Evolutionary conservation across 2,329 filamentous ascomycete species (phyloP).

Genomic region (Cladophialophora exuberans): DNA sequence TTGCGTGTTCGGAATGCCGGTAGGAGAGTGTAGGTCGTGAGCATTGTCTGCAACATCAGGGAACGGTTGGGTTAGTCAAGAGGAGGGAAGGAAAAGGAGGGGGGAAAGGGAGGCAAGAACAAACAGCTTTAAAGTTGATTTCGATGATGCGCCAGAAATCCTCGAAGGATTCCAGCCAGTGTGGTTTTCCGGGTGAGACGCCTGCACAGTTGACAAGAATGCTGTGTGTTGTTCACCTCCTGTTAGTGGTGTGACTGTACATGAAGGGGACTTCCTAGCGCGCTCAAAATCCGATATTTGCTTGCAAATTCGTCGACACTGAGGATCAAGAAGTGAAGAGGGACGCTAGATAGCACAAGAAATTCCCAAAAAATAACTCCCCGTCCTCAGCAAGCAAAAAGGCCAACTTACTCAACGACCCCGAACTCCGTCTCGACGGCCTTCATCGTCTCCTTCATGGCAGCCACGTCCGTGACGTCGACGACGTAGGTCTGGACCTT

Average conservation of each 20-base stretch:
- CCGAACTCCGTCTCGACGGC: constrained; percentile 16
- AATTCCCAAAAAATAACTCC: too few relatives aligned
- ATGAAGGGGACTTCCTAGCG: too few relatives aligned
- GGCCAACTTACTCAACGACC: constrained; percentile 23
- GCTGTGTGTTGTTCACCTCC: constrained; percentile 13
- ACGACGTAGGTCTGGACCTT: constrained; percentile 29
- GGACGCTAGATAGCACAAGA: too few relatives aligned
- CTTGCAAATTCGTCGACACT: too few relatives aligned
- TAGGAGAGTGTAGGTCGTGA: constrained; percentile 17
- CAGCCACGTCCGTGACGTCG: constrained; percentile 34
- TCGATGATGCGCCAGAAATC: constrained; percentile 26
- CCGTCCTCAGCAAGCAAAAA: too few relatives aligned
- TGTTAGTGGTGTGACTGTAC: constrained; percentile 10
- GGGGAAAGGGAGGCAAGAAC: neutral
- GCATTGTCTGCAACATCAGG: constrained; percentile 12
- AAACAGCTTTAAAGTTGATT: constrained; percentile 27
- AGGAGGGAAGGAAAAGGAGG: neutral
- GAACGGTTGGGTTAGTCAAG: neutral
- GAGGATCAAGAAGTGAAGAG: too few relatives aligned
- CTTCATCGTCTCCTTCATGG: constrained; percentile 23
- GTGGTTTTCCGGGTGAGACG: constrained; percentile 31
- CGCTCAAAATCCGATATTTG: too few relatives aligned
- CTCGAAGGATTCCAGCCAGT: constrained; percentile 27
- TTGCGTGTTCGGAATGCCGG: constrained; percentile 19
- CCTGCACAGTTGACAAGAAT: constrained; percentile 38